Percentiles rank a stretch among this genome's conserved stretches.
These are phyloP conservation scores for Toxicodendron radicans DNA, from an alignment of 345 rosid species.

Conservation along the genomic window DNA sequence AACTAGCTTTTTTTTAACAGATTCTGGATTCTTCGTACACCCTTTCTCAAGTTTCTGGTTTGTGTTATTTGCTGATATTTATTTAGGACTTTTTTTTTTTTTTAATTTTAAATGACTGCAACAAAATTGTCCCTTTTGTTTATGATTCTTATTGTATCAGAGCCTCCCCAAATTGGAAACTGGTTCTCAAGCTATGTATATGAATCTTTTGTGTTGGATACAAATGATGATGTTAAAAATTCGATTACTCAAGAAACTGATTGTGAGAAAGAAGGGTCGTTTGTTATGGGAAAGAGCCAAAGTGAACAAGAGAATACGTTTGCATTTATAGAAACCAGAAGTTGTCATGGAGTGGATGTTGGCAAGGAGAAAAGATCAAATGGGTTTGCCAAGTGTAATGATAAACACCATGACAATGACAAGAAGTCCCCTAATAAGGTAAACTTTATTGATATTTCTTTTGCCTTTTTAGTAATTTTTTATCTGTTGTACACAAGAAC, in stretches of 20 bases:
- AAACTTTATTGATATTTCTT: not conserved
- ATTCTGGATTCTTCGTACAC: slow-evolving; percentile 26
- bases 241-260: slow-evolving; percentile 31
- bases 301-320: slow-evolving; percentile 13
- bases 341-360: slow-evolving; percentile 7
- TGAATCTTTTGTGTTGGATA: slow-evolving; percentile 54
- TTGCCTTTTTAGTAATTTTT: not conserved
- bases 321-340: slow-evolving; percentile 12
- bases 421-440: slow-evolving; percentile 18
- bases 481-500: not conserved
- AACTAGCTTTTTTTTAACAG: slow-evolving; percentile 21
- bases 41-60: slow-evolving; percentile 46
- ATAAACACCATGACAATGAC: slow-evolving; percentile 10
- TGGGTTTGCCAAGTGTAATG: slow-evolving; percentile 5
- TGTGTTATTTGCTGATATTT: not conserved
- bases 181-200: slow-evolving; percentile 67
- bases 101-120: not conserved
- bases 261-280: slow-evolving; percentile 19
- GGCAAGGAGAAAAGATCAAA: slow-evolving; percentile 11
- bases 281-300: slow-evolving; percentile 8
- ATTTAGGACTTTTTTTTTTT: not conserved
- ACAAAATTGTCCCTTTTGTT: not conserved
- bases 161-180: slow-evolving; percentile 56
- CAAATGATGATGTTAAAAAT: slow-evolving; percentile 35
- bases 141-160: slow-evolving; percentile 34